phyloP scores from a whole-genome alignment of 2,329 filamentous ascomycete genomes.

The Dryadomyces quercivorus region DNA sequence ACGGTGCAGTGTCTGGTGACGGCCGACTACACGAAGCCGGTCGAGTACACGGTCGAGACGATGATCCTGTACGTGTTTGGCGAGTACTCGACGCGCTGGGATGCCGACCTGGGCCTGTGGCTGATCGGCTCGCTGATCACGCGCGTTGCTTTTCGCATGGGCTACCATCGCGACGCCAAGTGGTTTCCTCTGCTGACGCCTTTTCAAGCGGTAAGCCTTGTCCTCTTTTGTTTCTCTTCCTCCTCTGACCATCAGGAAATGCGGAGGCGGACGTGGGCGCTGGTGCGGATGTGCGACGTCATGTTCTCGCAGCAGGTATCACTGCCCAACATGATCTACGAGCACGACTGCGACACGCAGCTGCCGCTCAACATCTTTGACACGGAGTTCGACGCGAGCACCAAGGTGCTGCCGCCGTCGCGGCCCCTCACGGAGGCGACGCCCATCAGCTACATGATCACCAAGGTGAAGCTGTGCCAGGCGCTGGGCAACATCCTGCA shows the following conservation, averaged over 20 bases:
- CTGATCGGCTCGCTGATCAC: conserved; percentile 43
- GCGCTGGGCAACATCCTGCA: conserved; percentile 64
- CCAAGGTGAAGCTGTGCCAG: conserved; percentile 54
- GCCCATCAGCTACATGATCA: conserved; percentile 67
- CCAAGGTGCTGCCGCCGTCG: conserved; percentile 53
- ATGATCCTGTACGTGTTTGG: conserved; percentile 64
- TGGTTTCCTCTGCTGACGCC: conserved; percentile 61
- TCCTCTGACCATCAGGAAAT: conserved; percentile 42
- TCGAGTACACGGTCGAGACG: conserved; percentile 66
- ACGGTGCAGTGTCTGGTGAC: conserved; percentile 69
- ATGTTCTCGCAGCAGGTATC: conserved; percentile 66
- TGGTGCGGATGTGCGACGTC: conserved; percentile 61
- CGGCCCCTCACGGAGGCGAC: conserved; percentile 59
- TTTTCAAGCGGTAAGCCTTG: conserved; percentile 49
- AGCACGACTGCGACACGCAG: conserved; percentile 63
- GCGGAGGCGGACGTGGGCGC: conserved; percentile 54
- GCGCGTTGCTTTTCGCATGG: conserved; percentile 53
- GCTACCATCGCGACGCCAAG: conserved; percentile 65
- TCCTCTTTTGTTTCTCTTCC: not conserved
- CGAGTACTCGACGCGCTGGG: conserved; percentile 61
- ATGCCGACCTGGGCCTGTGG: conserved; percentile 59
- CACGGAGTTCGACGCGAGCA: conserved; percentile 62
- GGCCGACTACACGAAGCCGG: conserved; percentile 65
- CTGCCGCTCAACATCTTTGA: conserved; percentile 70
- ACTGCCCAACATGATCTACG: conserved; percentile 57